A percentile compares a stretch with the other conserved stretches of the same genome.
Evolutionary conservation across 352 stramenopile species (phyloP).

Genomic region (Saprolegnia diclina): DNA sequence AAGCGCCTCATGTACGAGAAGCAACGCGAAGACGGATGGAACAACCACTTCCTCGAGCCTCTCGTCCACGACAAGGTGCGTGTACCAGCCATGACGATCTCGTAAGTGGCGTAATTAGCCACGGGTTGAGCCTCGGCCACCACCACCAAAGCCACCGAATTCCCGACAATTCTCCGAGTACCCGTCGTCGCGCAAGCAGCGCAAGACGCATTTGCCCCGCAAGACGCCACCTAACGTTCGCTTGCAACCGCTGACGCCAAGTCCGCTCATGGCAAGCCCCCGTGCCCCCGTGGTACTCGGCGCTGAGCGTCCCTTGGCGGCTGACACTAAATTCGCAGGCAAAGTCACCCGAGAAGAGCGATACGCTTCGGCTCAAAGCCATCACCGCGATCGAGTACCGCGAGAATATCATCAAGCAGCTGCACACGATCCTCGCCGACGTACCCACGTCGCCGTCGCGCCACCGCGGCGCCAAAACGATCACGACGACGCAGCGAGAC

Average conservation of each 20-base stretch:
- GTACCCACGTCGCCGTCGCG: background rate
- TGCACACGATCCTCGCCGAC: constrained; percentile 5
- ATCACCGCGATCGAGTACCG: constrained; percentile 23
- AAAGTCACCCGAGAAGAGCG: background rate
- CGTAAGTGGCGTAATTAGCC: background rate
- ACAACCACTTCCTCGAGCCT: constrained; percentile 8
- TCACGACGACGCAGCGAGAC: background rate
- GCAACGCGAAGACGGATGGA: constrained; percentile 25
- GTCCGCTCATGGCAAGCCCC: background rate
- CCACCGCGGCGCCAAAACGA: background rate
- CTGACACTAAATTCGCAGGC: background rate
- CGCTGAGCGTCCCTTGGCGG: background rate
- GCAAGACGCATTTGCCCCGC: background rate
- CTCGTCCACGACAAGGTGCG: constrained; percentile 2
- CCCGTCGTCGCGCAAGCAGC: background rate
- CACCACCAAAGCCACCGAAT: background rate
- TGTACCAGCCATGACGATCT: background rate
- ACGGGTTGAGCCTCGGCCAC: background rate
- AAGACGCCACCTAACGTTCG: constrained; percentile 18
- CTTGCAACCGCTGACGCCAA: background rate
- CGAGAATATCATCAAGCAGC: constrained; percentile 18
- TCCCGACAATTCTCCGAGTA: background rate
- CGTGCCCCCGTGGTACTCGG: background rate
- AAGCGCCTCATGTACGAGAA: constrained; percentile 23
- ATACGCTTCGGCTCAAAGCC: constrained; percentile 3